Conservation (phyloP, 352 stramenopile genomes). For the Phytophthora crassamura region DNA sequence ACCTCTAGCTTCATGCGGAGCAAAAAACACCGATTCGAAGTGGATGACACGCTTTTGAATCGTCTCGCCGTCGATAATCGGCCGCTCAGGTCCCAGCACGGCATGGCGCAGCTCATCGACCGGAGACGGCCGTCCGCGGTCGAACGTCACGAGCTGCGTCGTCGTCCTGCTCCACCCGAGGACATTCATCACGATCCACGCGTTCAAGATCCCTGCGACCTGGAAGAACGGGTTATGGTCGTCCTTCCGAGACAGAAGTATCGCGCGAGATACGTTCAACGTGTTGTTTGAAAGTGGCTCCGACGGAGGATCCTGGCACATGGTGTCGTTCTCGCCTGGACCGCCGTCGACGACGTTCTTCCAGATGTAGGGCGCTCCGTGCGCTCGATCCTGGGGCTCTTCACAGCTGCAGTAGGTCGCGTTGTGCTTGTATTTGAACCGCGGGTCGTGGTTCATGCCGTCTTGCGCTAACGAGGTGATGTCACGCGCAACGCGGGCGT, state of each 20-base stretch:
- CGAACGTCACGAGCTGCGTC: constrained; percentile 41
- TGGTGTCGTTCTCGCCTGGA: neutral
- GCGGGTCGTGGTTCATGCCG: constrained; percentile 14
- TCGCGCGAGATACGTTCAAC: neutral
- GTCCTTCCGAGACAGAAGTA: constrained; percentile 36
- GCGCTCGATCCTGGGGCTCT: neutral
- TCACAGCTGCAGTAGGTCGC: constrained; percentile 14
- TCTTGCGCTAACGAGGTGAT: constrained; percentile 5
- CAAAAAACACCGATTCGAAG: constrained; percentile 38
- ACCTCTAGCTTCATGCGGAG: constrained; percentile 37
- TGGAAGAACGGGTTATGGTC: constrained; percentile 48
- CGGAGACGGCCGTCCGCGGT: constrained; percentile 28
- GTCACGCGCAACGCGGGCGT: neutral
- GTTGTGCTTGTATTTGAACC: constrained; percentile 13
- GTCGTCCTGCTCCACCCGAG: constrained; percentile 17
- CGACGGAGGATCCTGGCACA: neutral
- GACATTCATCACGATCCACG: constrained; percentile 29
- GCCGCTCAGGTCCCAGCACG: constrained; percentile 15
- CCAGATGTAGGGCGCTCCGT: constrained; percentile 12
- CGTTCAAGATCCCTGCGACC: constrained; percentile 33
- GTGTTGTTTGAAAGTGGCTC: no score
- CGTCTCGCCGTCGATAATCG: constrained; percentile 20
- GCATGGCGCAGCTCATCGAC: constrained; percentile 42
- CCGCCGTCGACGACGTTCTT: neutral
- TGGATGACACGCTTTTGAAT: constrained; percentile 18